Evolutionary conservation across 352 stramenopile genomes (phyloP), one percentile per base, ranked within the genome.

Genomic region (Globisporangium irregulare): DNA sequence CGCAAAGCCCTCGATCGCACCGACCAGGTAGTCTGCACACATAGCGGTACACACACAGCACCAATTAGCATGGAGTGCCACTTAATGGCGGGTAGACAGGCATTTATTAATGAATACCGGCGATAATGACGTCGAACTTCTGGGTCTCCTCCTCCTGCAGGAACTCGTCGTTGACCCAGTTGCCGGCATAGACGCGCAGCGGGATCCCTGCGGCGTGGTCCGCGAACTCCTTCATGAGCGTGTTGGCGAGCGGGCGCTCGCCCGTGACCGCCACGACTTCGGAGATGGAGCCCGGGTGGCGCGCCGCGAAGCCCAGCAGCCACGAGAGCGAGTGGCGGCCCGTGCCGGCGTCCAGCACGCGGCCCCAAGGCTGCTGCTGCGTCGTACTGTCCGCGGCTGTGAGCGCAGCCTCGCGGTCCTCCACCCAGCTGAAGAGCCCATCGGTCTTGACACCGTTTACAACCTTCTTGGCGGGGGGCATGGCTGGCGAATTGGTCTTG

Each of bases 1-100:
- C 38, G 81, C 86, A 73, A 98, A 97, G 22, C 92, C 93, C 69
- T 98, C 93, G 62, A 98, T 94, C 12, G 93, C 91, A 56, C 93
- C 93, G 27, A 98, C 81, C 4, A 98, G 76, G 73, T 98, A 98
- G 73, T 98, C 93, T 84, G 48, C 14, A 59, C 15, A 1, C 43
- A 43, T 32, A 38, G 32, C 32, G 32, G 6, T 15, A 29, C 9
- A 18, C 25, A 62, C 3, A 34, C 29, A 32, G 29, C 29, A 32
- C 29, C 29, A 32, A 7, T 32, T 32, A 32, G 29, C 29, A 51
- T 51, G 7, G 15, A 50, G 15, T 15, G 3, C 43, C 22, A 12
- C 18, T 51, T 7, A 51, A 51, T 12, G 41, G 41, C 5, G 24
- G 18, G 18, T 15, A 51, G 20, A 22, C 2, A 46, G 18, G 7